Evolutionary conservation across 1,284 basidiomycete genomes (phyloP), one percentile per base, ranked within the genome.

Genomic region (Malassezia furfur): DNA sequence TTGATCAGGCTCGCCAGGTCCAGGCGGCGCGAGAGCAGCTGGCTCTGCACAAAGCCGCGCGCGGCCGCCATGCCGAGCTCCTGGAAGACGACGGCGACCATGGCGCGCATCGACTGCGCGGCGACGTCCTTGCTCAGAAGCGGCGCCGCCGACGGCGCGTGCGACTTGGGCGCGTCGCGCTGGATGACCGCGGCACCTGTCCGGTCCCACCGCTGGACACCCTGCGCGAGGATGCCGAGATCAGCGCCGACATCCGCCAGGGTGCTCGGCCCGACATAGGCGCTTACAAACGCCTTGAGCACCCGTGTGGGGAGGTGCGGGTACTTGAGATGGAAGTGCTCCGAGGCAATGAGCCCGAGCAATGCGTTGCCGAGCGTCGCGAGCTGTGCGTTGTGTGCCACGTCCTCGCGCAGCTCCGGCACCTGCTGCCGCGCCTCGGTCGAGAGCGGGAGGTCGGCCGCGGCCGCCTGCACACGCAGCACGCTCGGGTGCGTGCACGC

Each of bases 221-320:
- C 76, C 40, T 70, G 48, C 32, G 50, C 60, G 0, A 60, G 56
- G 11, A 74, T 35, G 31, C 72, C 72, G 15, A 74, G 81, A 40
- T 81, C 78, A 12, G 83, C 82, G 68, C 87, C 91, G 45, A 98
- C 84, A 62, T 81, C 83, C 39, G 86, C 83, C 66, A 88, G 87
- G 11, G 88, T 86, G 59, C 81, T 77, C 10, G 88, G 85, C 3
- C 93, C 93, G 22, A 93, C 91, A 75, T 87, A 87, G 36, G 89
- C 87, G 39, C 87, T 89, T 48, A 94, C 82, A 9, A 88, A 90
- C 8, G 86, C 85, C 77, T 94, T 91, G 66, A 91, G 78, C 17
- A 89, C 88, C 49, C 85, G 82, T 21, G 88, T 90, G 1, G 93
- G 93, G 21, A 98, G 80, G 74, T 94, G 85, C 0, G 94, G 93